Base-by-base conservation (phyloP, 2,329 filamentous ascomycete genomes). In the Cordyceps cicadae region DNA sequence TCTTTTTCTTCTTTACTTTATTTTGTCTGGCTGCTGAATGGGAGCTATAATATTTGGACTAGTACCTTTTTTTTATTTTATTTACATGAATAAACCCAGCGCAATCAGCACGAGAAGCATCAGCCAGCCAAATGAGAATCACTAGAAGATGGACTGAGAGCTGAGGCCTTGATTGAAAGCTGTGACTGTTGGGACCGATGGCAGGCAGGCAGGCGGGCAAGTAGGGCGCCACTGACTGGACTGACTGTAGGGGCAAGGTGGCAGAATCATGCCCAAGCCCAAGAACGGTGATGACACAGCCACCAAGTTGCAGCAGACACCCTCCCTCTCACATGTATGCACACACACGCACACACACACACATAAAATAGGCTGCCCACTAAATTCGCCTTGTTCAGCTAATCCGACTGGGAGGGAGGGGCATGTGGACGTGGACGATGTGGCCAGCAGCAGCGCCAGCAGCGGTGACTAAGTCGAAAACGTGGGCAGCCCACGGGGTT, bases 1-100 rank as follows among this genome's bases (percentile, higher is more conserved):
- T n/a, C n/a, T n/a, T n/a, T n/a, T n/a, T n/a, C n/a, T n/a, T n/a
- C 50, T 54, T 45, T 56, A 45, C 26, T 24, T 52, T 53, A 49
- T 62, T 55, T 21, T 57, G 46, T 56, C 53, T n/a, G 19, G 29
- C 32, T 34, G 24, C 32, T 60, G 41, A 43, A 43, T 53, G 53
- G 49, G 39, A 54, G 34, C 48, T 32, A 58, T 62, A 62, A 57
- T 57, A 58, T 63, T 65, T 70, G 55, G 63, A 62, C 59, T 59
- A 54, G 1, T n/a, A 34, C 32, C n/a, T n/a, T n/a, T n/a, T n/a
- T n/a, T n/a, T n/a, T n/a, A n/a, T 46, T 62, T 46, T 51, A 64
- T 71, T 70, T 45, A 17, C 43, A 52, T 57, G 37, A 45, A 29
- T 43, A 12, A 43, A 49, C 54, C 14, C 43, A 46, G 17, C 54